These are phyloP conservation scores for Boletus rubroflammeus DNA, from an alignment of 768 basidiomycete species.

Conservation along the genomic window DNA sequence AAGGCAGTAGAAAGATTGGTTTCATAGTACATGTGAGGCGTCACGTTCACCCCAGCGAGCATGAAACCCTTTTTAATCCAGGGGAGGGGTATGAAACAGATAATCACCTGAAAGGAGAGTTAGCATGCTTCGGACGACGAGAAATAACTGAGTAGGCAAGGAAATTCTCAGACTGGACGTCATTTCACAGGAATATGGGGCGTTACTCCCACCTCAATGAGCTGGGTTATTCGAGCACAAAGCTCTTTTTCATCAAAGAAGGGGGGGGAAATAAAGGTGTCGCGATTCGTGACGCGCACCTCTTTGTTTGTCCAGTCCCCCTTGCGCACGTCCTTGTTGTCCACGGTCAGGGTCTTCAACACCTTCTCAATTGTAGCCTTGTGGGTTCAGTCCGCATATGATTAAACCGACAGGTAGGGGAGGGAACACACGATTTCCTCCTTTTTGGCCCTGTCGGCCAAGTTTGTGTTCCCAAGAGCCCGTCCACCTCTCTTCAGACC, in stretches of 20 bases:
- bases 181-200: conserved; percentile 73
- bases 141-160: neutral
- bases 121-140: neutral
- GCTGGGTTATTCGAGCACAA: conserved; percentile 87
- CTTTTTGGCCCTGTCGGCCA: conserved; percentile 94
- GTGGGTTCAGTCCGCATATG: conserved; percentile 14
- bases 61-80: conserved; percentile 59
- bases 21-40: conserved; percentile 51
- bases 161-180: conserved; percentile 40
- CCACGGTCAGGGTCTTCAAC: conserved; percentile 69
- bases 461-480: conserved; percentile 64
- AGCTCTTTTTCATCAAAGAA: conserved; percentile 73
- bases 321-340: conserved; percentile 89
- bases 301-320: conserved; percentile 96
- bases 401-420: neutral
- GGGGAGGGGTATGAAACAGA: neutral
- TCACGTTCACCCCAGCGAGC: conserved; percentile 84
- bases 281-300: conserved; percentile 44
- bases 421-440: conserved; percentile 77
- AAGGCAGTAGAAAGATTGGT: neutral
- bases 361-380: conserved; percentile 87
- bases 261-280: conserved; percentile 4
- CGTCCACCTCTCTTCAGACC: conserved; percentile 70
- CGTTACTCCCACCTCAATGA: conserved; percentile 94
- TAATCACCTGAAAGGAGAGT: conserved; percentile 23